Base-by-base conservation (phyloP, 75 land plant species). In the Adiantum capillusveneris region DNA sequence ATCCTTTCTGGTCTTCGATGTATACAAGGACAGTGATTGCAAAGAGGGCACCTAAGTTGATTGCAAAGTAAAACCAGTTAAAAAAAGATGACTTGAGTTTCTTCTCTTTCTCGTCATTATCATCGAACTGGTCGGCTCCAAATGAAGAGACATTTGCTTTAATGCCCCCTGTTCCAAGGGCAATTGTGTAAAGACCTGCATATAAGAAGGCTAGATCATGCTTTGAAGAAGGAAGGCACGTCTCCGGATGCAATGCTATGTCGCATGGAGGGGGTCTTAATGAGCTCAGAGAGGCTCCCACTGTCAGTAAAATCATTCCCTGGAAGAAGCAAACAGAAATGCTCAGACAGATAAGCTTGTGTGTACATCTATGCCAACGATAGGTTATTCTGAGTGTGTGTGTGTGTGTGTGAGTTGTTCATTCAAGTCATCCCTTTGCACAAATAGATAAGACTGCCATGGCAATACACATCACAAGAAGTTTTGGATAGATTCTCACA, bases 111-210 rank as follows among this genome's bases (percentile, higher is more conserved):
- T 25, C 34, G 49, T 77, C 65, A 22, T 63, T 11, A 46, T 81
- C 85, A 41, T 87, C 94, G 45, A 88, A 92, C 60, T 92, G 97
- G 44, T 92, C 97, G 2, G 88, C 81, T 11, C 97, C 97, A 43
- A 84, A 78, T 12, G 89, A 81, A 0, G 93, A 87, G 37, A 84
- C 88, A 56, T 87, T 87, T 13, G 97, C 72, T 62, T 91, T 91
- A 7, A 91, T 82, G 0, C 97, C 88, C 0, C 97, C 93, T 21
- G 67, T 77, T 29, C 97, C 84, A 31, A 79, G 18, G 6, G 87
- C 78, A 3, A 79, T 36, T 0, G 68, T 62, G 49, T 83, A 87
- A 28, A 87, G 66, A 0, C 78, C 85, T 16, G 56, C 2, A 67
- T 68, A 88, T 65, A 81, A 75, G 0, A 80, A 27, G 0, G 74